Base-by-base conservation (phyloP, 371 early-diverging fungal genomes). In the Apophysomyces variabilis region DNA sequence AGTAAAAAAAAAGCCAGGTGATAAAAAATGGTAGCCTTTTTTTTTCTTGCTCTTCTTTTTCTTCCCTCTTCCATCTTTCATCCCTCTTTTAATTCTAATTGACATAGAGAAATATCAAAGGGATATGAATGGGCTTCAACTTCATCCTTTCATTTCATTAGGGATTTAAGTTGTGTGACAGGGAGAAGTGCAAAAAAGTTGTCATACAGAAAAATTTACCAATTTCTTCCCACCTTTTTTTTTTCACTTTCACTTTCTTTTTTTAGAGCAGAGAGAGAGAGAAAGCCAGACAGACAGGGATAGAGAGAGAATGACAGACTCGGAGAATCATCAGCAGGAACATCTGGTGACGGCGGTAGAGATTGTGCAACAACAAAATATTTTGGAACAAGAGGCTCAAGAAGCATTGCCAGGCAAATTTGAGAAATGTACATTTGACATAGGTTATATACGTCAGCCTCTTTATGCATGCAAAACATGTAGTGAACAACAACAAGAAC, bases 381-480 rank as follows among this genome's bases (percentile, higher is more conserved):
- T 60, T n/a, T 75, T 89, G 6, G 86, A 84, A 38, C 58, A 69
- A 38, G 88, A 87, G 50, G 90, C 89, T 0, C 75, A 76, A 13
- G 83, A 82, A 50, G 81, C 79, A 5, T 77, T 93, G 12, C 88
- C 92, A 1, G 87, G 88, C 35, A 88, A 87, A 46, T 91, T 93
- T 69, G 93, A 93, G 71, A 67, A 82, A 61, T 96, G 96, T 67
- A 92, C 94, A 1, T 92, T 83, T 72, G 81, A 80, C 61, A 66
- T 83, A 61, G 95, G 95, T 7, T 89, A 91, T 69, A 81, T 95
- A 50, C 86, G 87, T 50, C 95, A 96, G 68, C 80, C 85, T 0
- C 83, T 95, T n/a, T 96, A 91, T 74, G 87, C 92, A 3, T 96
- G 96, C 71, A 76, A 88, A 62, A 94, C 95, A 1, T 95, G 96